phyloP scores from a whole-genome alignment of 192 early-diverging fungal species.

The Entophlyctis luteolus region DNA sequence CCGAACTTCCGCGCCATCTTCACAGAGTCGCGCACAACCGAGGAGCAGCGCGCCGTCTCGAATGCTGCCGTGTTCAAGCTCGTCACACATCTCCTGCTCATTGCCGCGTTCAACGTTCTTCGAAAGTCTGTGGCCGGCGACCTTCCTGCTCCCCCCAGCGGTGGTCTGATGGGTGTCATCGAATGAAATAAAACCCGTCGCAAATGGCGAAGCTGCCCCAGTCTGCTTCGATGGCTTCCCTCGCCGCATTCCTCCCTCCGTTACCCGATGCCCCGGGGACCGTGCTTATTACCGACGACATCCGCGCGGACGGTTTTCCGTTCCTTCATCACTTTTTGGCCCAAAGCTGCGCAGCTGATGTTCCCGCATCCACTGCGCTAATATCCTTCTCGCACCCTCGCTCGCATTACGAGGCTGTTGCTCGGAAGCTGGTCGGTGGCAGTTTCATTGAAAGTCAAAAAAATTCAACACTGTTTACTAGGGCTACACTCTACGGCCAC shows the following conservation, averaged over 20 bases:
- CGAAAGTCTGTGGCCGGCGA: not conserved
- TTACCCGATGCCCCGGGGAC: not conserved
- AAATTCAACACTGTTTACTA: not conserved
- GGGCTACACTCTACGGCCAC: not conserved
- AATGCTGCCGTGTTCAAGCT: conserved; percentile 28
- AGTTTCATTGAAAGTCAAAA: not conserved
- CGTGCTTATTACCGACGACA: not conserved
- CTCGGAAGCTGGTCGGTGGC: not conserved
- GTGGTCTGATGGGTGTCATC: too few relatives aligned
- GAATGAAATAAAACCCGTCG: too few relatives aligned
- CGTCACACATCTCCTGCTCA: conserved; percentile 8
- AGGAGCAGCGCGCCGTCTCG: conserved; percentile 16
- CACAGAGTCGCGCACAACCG: conserved; percentile 12
- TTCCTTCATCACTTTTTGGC: not conserved
- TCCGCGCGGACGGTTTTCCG: not conserved
- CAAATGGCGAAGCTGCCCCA: too few relatives aligned
- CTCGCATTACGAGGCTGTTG: not conserved
- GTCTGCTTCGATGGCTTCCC: not conserved
- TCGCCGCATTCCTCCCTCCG: not conserved
- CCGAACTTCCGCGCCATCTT: conserved; percentile 24
- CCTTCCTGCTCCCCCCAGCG: not conserved
- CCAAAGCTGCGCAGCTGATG: not conserved
- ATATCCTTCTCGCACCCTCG: not conserved
- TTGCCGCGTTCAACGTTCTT: conserved; percentile 15
- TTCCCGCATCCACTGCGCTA: not conserved